Evolutionary conservation across 495 filamentous ascomycete genomes (phyloP).

Genomic region (Tuber microsphaerosporum): DNA sequence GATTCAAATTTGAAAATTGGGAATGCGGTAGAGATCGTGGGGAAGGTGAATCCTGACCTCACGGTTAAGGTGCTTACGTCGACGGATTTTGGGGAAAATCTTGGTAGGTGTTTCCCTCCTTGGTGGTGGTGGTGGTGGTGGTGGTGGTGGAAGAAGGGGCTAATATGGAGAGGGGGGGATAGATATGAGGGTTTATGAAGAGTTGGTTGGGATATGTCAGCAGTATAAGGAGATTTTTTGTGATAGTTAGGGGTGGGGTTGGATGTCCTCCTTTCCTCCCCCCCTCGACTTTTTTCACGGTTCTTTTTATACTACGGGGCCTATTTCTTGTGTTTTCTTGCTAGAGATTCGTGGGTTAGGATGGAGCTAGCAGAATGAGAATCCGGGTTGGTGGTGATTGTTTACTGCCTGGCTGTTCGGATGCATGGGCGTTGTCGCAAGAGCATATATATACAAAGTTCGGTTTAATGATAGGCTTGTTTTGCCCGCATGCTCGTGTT

Average conservation of each 20-base stretch:
- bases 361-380: too few relatives aligned
- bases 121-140: conserved; percentile 16
- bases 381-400: not conserved
- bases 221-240: conserved; percentile 75
- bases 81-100: conserved; percentile 67
- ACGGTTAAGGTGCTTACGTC: conserved; percentile 66
- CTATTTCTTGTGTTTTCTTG: not conserved
- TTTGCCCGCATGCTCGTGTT: not conserved
- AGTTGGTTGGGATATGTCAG: conserved; percentile 84
- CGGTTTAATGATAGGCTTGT: not conserved
- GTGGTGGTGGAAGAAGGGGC: not conserved
- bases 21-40: conserved; percentile 79
- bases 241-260: conserved; percentile 42
- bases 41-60: conserved; percentile 78
- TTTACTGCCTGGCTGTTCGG: not conserved
- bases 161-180: conserved; percentile 31
- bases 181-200: conserved; percentile 76
- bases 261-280: not conserved
- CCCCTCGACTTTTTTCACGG: not conserved
- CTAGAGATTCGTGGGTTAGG: not conserved
- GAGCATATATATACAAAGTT: not conserved
- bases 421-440: not conserved
- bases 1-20: conserved; percentile 72
- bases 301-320: not conserved
- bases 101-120: conserved; percentile 50